Base-by-base conservation (phyloP, 2,329 filamentous ascomycete genomes). In the Cadophora gregata region DNA sequence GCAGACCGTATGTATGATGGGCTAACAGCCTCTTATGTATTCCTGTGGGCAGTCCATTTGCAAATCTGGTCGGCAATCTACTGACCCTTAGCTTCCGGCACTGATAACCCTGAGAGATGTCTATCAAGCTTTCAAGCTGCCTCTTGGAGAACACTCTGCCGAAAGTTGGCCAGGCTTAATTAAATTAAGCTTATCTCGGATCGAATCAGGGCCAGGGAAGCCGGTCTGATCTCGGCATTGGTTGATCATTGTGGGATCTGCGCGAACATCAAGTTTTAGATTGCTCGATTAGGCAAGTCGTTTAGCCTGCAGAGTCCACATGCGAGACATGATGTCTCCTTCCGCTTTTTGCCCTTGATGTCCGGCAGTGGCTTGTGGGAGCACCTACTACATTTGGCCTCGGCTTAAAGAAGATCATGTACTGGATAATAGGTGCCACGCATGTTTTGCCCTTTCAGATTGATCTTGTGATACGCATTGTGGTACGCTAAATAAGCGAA, bases 271-370 rank as follows among this genome's bases (percentile, higher is more conserved):
- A 31, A 48, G 5, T 53, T 62, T 42, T 16, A 38, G 24, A 36
- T 12, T n/a, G 29, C 60, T 27, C n/a, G 16, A 66, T 62, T 66
- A 66, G 64, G 64, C 64, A 66, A 62, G 64, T 66, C 64, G 59
- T 56, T 50, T 50, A 51, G 42, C 36, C 27, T 33, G 42, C 59
- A 53, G 58, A 42, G 36, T 21, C 38, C 16, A 24, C 25, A 45
- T 65, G 56, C 48, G 27, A 21, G 27, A 6, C 58, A 55, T 8
- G n/a, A 65, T 47, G 21, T 31, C 58, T 65, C 63, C 63, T 65
- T 65, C 63, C 58, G 24, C 38, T 42, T 62, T 62, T 14, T 24
- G 7, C 31, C 53, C 53, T 38, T 29, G n/a, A 19, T 36, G 31
- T 56, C 53, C 53, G 51, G 53, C 53, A 56, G 29, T 24, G 53